Conservation (phyloP, 495 filamentous ascomycete genomes). For the Neurospora sp. region DNA sequence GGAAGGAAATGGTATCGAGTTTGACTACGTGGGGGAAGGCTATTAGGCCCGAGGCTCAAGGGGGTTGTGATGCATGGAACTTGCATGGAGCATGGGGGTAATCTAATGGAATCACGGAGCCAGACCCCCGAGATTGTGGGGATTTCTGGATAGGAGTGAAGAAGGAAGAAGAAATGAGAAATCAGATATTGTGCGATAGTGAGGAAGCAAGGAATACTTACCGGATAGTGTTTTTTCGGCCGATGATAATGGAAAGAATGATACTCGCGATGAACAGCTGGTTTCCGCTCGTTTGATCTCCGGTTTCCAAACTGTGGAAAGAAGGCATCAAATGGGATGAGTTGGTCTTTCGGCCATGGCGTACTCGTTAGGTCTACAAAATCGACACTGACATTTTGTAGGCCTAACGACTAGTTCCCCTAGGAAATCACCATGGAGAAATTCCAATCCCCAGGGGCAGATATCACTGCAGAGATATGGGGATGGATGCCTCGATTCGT, state of each 20-base stretch:
- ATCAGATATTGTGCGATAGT: background rate
- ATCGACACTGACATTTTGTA: background rate
- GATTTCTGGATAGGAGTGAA: background rate
- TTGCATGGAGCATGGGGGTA: background rate
- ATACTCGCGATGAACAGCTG: background rate
- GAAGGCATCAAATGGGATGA: background rate
- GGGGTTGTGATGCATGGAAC: background rate
- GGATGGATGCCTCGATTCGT: background rate
- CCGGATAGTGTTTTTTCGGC: background rate
- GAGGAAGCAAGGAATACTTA: background rate
- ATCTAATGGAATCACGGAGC: background rate
- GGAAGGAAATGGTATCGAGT: background rate
- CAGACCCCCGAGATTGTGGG: background rate
- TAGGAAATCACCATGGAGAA: background rate
- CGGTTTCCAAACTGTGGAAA: background rate
- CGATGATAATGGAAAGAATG: background rate
- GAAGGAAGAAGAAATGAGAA: background rate
- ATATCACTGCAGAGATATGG: background rate
- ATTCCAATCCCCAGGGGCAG: background rate
- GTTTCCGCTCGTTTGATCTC: background rate
- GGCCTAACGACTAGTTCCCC: background rate
- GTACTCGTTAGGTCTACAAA: background rate
- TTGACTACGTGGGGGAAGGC: background rate
- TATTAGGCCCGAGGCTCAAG: background rate
- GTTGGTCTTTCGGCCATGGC: background rate